Base-by-base conservation (phyloP, 1,284 basidiomycete species). In the Takashimella koratensis region DNA sequence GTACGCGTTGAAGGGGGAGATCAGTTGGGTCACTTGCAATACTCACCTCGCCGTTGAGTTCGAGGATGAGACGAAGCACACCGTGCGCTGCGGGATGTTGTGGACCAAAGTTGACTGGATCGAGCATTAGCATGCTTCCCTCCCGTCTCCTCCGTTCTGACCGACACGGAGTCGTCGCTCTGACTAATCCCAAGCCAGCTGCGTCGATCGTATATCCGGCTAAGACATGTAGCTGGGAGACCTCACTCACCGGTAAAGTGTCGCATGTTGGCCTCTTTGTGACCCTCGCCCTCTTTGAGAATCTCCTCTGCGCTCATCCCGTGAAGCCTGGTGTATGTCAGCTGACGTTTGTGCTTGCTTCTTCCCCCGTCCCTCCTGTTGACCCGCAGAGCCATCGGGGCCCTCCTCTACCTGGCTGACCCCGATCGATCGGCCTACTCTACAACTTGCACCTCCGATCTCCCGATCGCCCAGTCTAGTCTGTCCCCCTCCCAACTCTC, bases 61-160 rank as follows among this genome's bases (percentile, higher is more conserved):
- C 95, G 59, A 99, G 81, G 73, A 99, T 98, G 78, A 99, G 84
- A 63, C 95, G 90, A 52, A 99, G 83, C 77, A 99, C 96, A 75
- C 95, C 95, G 77, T 99, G 95, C 26, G 95, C 95, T 57, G 95
- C 96, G 53, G 95, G 95, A 81, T 98, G 95, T 77, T 98, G 95
- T 57, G 95, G 93, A 62, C 90, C 90, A 74, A 94, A 93, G 81
- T 94, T 93, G 66, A 94, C 90, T 90, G 65, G 21, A 36, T 36
- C 16, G 30, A 36, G 8, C 16, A 36, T 36, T 8, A 36, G 39
- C 44, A 13, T 5, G 11, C 12, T 47, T 21, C 12, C 21, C 39
- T 41, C 44, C 21, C 11, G 11, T 26, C 24, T 16, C 25, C 23
- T 36, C n/a, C 11, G 13, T 20, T 26, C 8, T 6, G 22, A 43